Percentiles rank a stretch among this genome's conserved stretches.
Evolutionary conservation across 768 basidiomycete species (phyloP).

Genomic region (Trametes sanguinea): DNA sequence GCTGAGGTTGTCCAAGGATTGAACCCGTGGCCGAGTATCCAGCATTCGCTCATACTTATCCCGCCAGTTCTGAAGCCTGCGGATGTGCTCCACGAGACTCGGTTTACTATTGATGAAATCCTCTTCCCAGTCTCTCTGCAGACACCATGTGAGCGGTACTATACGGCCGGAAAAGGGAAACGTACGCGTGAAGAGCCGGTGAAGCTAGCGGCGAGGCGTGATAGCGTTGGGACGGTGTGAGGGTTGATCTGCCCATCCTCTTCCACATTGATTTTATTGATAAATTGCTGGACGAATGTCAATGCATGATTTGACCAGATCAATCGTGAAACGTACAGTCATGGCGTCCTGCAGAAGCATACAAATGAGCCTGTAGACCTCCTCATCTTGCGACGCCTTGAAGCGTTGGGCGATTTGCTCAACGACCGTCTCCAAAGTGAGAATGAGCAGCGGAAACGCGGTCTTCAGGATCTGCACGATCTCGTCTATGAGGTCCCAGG

Average conservation of each 20-base stretch:
- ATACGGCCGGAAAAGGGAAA: neutral
- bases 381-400: slow-evolving; percentile 88
- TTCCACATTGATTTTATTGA: slow-evolving; percentile 64
- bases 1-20: slow-evolving; percentile 82
- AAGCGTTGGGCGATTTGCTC: slow-evolving; percentile 92
- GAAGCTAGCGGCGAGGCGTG: slow-evolving; percentile 63
- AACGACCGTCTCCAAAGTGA: slow-evolving; percentile 96
- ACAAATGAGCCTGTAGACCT: slow-evolving; percentile 87
- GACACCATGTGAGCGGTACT: slow-evolving; percentile 6
- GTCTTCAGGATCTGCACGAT: slow-evolving; percentile 93
- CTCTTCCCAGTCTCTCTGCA: slow-evolving; percentile 84
- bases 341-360: slow-evolving; percentile 88
- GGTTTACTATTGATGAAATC: slow-evolving; percentile 85
- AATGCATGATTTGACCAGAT: neutral
- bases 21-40: slow-evolving; percentile 79
- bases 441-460: slow-evolving; percentile 89
- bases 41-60: slow-evolving; percentile 85
- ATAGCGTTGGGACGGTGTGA: slow-evolving; percentile 56
- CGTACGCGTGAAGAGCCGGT: slow-evolving; percentile 59
- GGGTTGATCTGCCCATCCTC: slow-evolving; percentile 67
- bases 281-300: slow-evolving; percentile 54
- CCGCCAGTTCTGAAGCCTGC: slow-evolving; percentile 88
- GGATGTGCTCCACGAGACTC: slow-evolving; percentile 83
- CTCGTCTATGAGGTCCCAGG: slow-evolving; percentile 92
- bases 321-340: slow-evolving; percentile 49